phyloP scores from a whole-genome alignment of 805 yeast species.

The Groenewaldozyma salmanticensis region DNA sequence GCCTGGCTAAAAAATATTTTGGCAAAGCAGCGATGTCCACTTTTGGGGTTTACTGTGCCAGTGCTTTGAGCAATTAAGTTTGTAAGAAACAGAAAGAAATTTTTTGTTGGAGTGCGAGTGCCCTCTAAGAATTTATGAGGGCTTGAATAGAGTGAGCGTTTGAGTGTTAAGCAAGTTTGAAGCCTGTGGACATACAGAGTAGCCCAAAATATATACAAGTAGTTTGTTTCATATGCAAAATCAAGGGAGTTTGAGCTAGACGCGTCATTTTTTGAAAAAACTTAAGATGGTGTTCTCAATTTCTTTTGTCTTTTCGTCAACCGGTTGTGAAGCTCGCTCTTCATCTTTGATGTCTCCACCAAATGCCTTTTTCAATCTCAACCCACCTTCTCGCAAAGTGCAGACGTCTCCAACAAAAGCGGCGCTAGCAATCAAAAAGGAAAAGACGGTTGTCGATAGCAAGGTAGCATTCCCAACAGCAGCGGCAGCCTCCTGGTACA shows the following conservation, averaged over 20 bases:
- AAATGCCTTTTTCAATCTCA: constrained; percentile 48
- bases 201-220: background rate
- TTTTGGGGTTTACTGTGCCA: too few species aligned
- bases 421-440: constrained; percentile 63
- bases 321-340: constrained; percentile 11
- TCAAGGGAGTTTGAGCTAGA: background rate
- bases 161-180: too few species aligned
- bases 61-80: too few species aligned
- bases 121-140: too few species aligned
- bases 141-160: too few species aligned
- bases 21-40: too few species aligned
- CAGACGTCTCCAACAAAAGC: constrained; percentile 77
- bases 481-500: constrained; percentile 72
- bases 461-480: constrained; percentile 78
- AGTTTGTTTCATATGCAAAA: background rate
- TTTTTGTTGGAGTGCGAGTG: too few species aligned
- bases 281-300: constrained; percentile 11
- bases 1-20: too few species aligned
- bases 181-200: too few species aligned
- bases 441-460: constrained; percentile 59
- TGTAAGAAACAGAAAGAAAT: too few species aligned
- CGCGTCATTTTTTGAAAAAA: constrained; percentile 8
- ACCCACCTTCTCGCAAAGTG: constrained; percentile 58
- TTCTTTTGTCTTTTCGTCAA: constrained; percentile 15
- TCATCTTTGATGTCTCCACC: constrained; percentile 49